These are phyloP conservation scores for Neoboletus magnificus DNA, from an alignment of 768 basidiomycete species.

Conservation along the genomic window DNA sequence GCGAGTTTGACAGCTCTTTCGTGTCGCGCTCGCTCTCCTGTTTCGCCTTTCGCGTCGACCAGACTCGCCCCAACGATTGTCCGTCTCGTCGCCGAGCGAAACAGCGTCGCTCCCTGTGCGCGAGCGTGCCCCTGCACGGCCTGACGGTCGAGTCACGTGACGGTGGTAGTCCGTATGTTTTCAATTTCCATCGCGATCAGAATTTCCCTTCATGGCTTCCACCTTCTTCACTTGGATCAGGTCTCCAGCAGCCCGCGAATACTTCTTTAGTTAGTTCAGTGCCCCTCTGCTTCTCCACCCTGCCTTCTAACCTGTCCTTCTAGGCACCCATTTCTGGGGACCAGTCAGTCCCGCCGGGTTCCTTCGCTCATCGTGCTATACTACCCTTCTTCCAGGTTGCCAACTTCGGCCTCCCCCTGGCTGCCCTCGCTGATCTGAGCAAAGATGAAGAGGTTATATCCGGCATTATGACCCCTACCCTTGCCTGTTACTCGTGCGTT, in stretches of 20 bases:
- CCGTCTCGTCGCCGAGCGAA: not conserved
- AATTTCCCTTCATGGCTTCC: constrained; percentile 64
- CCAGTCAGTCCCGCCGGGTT: constrained; percentile 58
- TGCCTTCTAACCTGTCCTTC: constrained; percentile 17
- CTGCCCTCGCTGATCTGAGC: constrained; percentile 83
- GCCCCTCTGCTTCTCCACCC: not conserved
- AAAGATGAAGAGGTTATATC: constrained; percentile 98
- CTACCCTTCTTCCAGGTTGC: constrained; percentile 60
- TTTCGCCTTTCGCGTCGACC: too few species aligned
- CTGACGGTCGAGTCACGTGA: constrained; percentile 8
- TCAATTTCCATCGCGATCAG: not conserved
- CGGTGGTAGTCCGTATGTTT: not conserved
- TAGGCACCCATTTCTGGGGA: constrained; percentile 98
- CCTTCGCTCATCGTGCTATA: constrained; percentile 1
- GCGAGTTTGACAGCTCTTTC: too few species aligned
- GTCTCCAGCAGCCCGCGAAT: constrained; percentile 87
- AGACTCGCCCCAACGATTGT: not conserved
- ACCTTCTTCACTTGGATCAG: constrained; percentile 87
- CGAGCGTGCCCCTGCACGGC: too few species aligned
- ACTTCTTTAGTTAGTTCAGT: constrained; percentile 85
- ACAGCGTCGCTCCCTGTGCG: not conserved
- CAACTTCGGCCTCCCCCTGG: constrained; percentile 97
- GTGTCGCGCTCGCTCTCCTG: too few species aligned
- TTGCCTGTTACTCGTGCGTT: constrained; percentile 89
- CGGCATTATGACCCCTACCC: constrained; percentile 92